These are phyloP conservation scores for Urtica urens DNA, from an alignment of 306 rosid genomes.

Conservation along the genomic window DNA sequence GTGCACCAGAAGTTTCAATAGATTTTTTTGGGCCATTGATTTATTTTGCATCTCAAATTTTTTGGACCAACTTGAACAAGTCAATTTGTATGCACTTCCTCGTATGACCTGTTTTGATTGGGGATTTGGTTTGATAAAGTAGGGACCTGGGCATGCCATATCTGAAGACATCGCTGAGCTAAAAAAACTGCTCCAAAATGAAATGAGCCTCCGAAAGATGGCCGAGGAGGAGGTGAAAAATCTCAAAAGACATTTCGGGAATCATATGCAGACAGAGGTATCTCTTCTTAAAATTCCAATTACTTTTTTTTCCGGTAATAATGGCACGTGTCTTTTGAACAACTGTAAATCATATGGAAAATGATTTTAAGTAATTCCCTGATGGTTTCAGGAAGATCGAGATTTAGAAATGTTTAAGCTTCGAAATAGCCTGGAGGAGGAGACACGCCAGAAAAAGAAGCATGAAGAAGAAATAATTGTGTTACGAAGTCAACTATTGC, in stretches of 20 bases:
- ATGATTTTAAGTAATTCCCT: constrained; percentile 19
- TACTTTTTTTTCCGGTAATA: neutral
- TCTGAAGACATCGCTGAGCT: constrained; percentile 45
- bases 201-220: constrained; percentile 41
- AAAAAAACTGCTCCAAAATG: constrained; percentile 53
- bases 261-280: constrained; percentile 39
- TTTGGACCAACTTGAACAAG: neutral
- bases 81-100: constrained; percentile 1
- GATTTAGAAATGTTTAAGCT: constrained; percentile 47
- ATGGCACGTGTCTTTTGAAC: neutral
- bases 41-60: neutral
- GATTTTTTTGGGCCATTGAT: neutral
- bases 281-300: constrained; percentile 1
- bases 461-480: constrained; percentile 85
- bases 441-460: constrained; percentile 57
- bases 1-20: too few relatives aligned
- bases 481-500: constrained; percentile 72
- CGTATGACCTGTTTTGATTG: neutral
- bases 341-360: constrained; percentile 15
- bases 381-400: constrained; percentile 55
- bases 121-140: constrained; percentile 1
- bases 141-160: constrained; percentile 37
- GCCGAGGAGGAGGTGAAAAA: constrained; percentile 67
- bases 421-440: constrained; percentile 54
- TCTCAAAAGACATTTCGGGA: constrained; percentile 42